These are phyloP conservation scores for Daphne laureola DNA, from an alignment of 441 rosid species.

Conservation along the genomic window DNA sequence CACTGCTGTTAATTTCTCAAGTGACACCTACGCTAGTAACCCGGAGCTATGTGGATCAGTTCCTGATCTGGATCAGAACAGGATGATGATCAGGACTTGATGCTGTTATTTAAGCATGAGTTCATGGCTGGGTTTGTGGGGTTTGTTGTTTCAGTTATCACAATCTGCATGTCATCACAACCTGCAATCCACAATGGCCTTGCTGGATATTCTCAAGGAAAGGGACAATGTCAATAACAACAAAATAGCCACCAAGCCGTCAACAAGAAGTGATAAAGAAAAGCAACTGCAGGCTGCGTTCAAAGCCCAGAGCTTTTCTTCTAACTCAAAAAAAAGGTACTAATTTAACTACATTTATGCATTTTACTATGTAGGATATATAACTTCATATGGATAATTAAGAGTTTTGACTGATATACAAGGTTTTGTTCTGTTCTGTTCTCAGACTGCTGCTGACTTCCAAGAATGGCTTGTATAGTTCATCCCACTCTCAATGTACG, in stretches of 20 bases:
- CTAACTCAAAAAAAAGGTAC: too few species aligned
- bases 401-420: neutral
- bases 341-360: too few species aligned
- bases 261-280: too few species aligned
- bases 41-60: conserved; percentile 15
- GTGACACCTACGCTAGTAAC: conserved; percentile 15
- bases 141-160: neutral
- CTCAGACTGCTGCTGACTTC: conserved; percentile 11
- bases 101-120: conserved; percentile 11
- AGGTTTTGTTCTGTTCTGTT: neutral
- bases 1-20: neutral
- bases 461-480: conserved; percentile 7
- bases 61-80: conserved; percentile 1
- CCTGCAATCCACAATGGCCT: neutral
- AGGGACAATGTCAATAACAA: neutral
- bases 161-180: neutral
- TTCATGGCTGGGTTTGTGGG: conserved; percentile 15
- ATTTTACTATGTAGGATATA: too few species aligned
- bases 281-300: too few species aligned
- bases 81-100: neutral
- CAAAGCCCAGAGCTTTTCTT: too few species aligned
- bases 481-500: too few species aligned
- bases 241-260: neutral
- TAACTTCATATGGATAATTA: too few species aligned
- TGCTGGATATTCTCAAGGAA: neutral